Evolutionary conservation across 305 asterid genomes (phyloP).

Genomic region (Withania somnifera): DNA sequence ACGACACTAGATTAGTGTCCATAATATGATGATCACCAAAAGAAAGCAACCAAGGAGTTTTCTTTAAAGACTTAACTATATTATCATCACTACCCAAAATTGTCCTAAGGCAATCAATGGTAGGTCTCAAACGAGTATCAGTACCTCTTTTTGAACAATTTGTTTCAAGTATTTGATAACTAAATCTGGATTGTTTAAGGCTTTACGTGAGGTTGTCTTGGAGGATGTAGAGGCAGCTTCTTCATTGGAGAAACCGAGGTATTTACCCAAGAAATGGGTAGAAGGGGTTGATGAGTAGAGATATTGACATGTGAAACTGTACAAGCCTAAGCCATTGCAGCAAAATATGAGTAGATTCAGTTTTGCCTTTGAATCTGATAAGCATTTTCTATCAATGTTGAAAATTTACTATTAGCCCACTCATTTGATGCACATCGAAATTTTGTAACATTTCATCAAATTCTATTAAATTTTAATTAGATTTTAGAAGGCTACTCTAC

Average conservation of each 20-base stretch:
- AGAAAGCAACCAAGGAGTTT: not conserved
- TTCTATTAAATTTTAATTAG: too few species aligned
- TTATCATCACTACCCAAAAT: constrained; percentile 6
- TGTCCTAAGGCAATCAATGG: not conserved
- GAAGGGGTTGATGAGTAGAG: not conserved
- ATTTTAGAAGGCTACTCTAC: too few species aligned
- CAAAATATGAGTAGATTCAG: too few species aligned
- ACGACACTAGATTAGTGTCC: not conserved
- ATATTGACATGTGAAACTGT: not conserved
- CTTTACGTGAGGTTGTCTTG: not conserved
- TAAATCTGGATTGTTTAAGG: not conserved
- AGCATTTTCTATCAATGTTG: too few species aligned
- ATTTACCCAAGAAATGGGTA: not conserved
- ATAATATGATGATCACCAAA: not conserved
- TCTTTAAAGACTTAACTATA: not conserved
- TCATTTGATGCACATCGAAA: too few species aligned
- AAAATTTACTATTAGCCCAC: too few species aligned
- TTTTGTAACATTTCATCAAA: too few species aligned
- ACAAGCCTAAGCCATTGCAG: not conserved
- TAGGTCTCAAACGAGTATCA: not conserved
- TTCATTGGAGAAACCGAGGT: constrained; percentile 1
- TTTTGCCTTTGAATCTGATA: not conserved
- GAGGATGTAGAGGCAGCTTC: not conserved
- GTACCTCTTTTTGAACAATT: not conserved
- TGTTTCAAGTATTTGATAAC: not conserved